Conservation (phyloP, 495 filamentous ascomycete species). For the Penicillium nucicola region DNA sequence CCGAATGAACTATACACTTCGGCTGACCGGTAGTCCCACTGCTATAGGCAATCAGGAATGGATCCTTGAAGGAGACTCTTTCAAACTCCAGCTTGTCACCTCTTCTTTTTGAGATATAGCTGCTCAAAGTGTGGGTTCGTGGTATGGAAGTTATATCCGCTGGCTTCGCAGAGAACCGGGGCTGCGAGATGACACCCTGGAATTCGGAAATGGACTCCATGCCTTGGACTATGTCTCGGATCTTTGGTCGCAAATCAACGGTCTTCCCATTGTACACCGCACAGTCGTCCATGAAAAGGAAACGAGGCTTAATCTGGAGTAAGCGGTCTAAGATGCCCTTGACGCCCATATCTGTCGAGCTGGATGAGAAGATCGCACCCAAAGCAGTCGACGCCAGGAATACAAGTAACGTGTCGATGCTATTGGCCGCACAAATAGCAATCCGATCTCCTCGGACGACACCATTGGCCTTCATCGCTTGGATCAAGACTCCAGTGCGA, state of each 20-base stretch:
- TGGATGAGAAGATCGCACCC: conserved; percentile 68
- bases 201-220: conserved; percentile 59
- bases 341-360: conserved; percentile 76
- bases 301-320: conserved; percentile 67
- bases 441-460: conserved; percentile 68
- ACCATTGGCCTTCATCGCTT: conserved; percentile 61
- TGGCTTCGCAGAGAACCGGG: conserved; percentile 54
- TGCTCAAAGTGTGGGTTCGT: conserved; percentile 46
- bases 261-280: conserved; percentile 76
- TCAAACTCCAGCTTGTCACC: conserved; percentile 50
- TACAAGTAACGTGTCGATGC: conserved; percentile 66
- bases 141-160: conserved; percentile 57
- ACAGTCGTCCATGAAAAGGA: conserved; percentile 74
- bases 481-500: conserved; percentile 52
- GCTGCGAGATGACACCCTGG: conserved; percentile 60
- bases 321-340: conserved; percentile 73
- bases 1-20: conserved; percentile 72
- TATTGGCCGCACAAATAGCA: conserved; percentile 67
- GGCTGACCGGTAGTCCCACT: conserved; percentile 77
- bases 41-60: conserved; percentile 73
- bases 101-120: conserved; percentile 47
- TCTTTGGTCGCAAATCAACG: conserved; percentile 69
- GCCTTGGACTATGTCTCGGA: conserved; percentile 60
- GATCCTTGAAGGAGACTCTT: conserved; percentile 49
- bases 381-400: conserved; percentile 62